Base-by-base conservation (phyloP, 495 filamentous ascomycete species). In the Bacidia gigantensis region DNA sequence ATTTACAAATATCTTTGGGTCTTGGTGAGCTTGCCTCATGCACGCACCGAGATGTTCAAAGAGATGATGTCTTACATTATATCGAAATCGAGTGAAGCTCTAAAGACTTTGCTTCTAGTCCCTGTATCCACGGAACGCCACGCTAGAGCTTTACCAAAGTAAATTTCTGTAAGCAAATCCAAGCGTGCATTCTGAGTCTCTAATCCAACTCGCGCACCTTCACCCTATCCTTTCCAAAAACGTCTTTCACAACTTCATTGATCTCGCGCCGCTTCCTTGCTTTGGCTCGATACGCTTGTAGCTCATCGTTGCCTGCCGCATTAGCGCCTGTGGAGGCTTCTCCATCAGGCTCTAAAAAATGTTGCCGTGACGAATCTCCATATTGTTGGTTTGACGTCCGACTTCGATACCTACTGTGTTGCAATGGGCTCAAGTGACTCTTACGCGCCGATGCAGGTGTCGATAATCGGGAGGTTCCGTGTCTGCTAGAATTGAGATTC, bases 211-310 rank as follows among this genome's bases (percentile, higher is more conserved):
- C 3, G 3, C 47, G 44, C 21, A 53, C 57, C 53, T 49, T 63
- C 23, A 60, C 61, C 2, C 66, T 67, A 7, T 54, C 54, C 39
- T 65, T 62, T 53, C 56, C 48, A 41, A 74, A 60, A 26, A 63
- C 67, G 12, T 58, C 53, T 56, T 59, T 67, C 41, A 77, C 54
- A 17, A 62, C 65, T 26, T 61, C 72, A 32, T 78, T 65, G 44
- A 84, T 64, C 14, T 70, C 73, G 56, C 72, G 73, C 51, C 79
- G 70, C 56, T 71, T 75, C 55, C 71, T 65, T 26, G 66, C 62
- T 58, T 78, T 84, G 24, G 69, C 69, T 62, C 73, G 77, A 74
- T 81, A 73, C 60, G 71, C 62, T 58, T 74, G 53, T 66, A 62
- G 68, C 65, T 89, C 75, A 69, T 81, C 64, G 49, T 49, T 62